A percentile compares a stretch with the other conserved stretches of the same genome.
These are phyloP conservation scores for Wakefieldia striispora DNA, from an alignment of 768 basidiomycete species.

Conservation along the genomic window DNA sequence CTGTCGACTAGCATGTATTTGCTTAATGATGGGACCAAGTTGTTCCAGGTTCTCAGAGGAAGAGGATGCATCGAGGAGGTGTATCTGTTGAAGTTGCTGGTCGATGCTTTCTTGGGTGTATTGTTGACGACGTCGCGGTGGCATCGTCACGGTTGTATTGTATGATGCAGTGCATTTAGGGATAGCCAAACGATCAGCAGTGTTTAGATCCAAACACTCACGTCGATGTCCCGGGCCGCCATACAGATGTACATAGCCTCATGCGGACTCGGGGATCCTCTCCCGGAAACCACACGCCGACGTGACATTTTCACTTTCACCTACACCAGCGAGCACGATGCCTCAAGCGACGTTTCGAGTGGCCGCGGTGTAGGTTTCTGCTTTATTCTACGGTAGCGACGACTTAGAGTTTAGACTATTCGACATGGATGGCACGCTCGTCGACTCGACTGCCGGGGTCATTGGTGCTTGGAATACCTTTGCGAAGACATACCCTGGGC, in stretches of 20 bases:
- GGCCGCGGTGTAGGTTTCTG: slow-evolving; percentile 37
- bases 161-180: slow-evolving; percentile 12
- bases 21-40: slow-evolving; percentile 91
- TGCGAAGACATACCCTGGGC: slow-evolving; percentile 60
- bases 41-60: slow-evolving; percentile 94
- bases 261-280: not conserved
- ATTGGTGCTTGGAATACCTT: slow-evolving; percentile 82
- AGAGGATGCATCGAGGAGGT: slow-evolving; percentile 82
- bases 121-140: slow-evolving; percentile 66
- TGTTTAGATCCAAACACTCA: slow-evolving; percentile 38
- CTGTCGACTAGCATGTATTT: slow-evolving; percentile 82
- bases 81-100: slow-evolving; percentile 88
- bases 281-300: not conserved
- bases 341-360: slow-evolving; percentile 35
- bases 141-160: slow-evolving; percentile 44
- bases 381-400: not conserved
- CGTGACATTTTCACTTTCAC: not conserved
- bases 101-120: slow-evolving; percentile 85
- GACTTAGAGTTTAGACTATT: slow-evolving; percentile 49
- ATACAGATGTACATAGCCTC: not conserved
- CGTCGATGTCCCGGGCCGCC: not conserved
- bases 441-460: slow-evolving; percentile 83
- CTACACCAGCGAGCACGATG: slow-evolving; percentile 25
- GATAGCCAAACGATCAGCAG: slow-evolving; percentile 6
- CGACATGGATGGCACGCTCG: slow-evolving; percentile 82